Evolutionary conservation across 2,329 filamentous ascomycete genomes (phyloP).

Genomic region (Samsoniella hepiali): DNA sequence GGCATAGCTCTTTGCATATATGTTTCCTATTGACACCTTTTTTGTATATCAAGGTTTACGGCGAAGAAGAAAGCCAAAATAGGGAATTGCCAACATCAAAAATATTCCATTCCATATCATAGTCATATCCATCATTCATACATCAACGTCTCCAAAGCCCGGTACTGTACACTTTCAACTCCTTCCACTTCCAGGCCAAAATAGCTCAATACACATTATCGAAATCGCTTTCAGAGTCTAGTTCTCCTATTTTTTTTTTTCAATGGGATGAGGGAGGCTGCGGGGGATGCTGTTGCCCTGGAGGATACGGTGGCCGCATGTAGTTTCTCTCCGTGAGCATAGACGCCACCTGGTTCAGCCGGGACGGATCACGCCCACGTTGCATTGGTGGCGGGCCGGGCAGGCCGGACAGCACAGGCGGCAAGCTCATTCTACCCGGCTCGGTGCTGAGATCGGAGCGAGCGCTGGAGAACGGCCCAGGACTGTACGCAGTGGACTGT

Average conservation of each 20-base stretch:
- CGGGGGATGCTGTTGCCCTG: background rate
- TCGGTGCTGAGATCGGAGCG: conserved; percentile 18
- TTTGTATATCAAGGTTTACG: no score
- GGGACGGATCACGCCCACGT: conserved; percentile 25
- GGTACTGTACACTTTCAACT: background rate
- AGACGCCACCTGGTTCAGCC: conserved; percentile 37
- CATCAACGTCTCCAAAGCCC: background rate
- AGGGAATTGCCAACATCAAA: no score
- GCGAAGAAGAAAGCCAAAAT: no score
- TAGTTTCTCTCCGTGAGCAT: conserved; percentile 19
- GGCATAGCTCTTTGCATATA: no score
- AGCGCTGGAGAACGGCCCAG: conserved; percentile 17
- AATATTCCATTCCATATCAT: background rate
- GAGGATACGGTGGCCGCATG: conserved; percentile 5
- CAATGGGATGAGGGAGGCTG: conserved; percentile 9
- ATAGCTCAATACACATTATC: background rate
- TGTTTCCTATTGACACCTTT: no score
- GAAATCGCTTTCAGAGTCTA: background rate
- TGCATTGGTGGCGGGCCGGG: conserved; percentile 6
- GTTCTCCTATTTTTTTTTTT: background rate
- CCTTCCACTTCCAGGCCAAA: background rate
- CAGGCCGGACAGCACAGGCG: conserved; percentile 8
- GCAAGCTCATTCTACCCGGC: conserved; percentile 9
- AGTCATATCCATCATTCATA: conserved; percentile 6
- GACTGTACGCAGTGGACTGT: conserved; percentile 16